Evolutionary conservation across 768 basidiomycete genomes (phyloP), one percentile per base, ranked within the genome.

Genomic region (Erythrobasidium yunnanense): DNA sequence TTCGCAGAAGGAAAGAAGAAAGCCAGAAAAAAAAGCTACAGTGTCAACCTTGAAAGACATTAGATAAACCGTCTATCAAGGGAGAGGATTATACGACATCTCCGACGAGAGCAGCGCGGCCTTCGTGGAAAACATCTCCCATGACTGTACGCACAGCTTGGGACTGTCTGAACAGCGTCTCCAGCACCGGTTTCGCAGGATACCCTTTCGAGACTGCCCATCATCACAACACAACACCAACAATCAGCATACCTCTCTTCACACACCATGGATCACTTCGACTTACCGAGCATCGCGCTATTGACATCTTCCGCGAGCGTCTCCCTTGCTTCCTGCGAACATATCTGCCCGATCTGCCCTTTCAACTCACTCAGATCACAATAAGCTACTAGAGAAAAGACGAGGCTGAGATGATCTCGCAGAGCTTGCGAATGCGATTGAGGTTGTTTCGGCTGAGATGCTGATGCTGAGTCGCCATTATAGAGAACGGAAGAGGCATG

Each of bases 341-440:
- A 49, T 27, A 51, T 13, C n/a, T 30, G 6, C n/a, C 49, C 27
- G 23, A 63, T 30, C 4, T 51, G 7, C 60, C 47, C 46, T 49
- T 25, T 8, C 29, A 51, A 27, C 18, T 11, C 6, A 51, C 18
- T 17, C 7, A 49, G 60, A 38, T 63, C 46, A 18, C 29, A 13
- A 38, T 63, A 63, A 3, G 60, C 60, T 17, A 63, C 60, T 8
- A 63, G 60, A 2, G 60, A 63, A 34, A 63, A 63, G 15, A 63
- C 15, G 11, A 35, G 7, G 23, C 52, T 30, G 46, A 63, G 60
- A 51, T 51, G 23, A 15, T 51, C 49, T 15, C 49, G 11, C 8
- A 8, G 11, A 8, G 11, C 49, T 11, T n/a, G n/a, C n/a, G n/a
- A n/a, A n/a, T n/a, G n/a, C n/a, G n/a, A n/a, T n/a, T n/a, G n/a